phyloP scores from a whole-genome alignment of 2,329 filamentous ascomycete genomes.

The Torrubiella hemipterigena region DNA sequence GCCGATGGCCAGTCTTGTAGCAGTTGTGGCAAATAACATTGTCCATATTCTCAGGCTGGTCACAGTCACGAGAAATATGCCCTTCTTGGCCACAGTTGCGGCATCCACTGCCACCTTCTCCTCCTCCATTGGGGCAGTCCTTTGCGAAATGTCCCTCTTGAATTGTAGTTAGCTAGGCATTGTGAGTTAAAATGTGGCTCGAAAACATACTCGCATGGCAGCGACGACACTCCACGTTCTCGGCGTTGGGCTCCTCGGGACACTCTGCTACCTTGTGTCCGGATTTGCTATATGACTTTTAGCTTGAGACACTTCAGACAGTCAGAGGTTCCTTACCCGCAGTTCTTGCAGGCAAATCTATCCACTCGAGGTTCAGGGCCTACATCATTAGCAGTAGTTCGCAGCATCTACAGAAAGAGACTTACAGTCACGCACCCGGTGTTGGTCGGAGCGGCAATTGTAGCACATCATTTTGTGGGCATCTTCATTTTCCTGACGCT shows the following conservation, averaged over 20 bases:
- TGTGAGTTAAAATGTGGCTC: neutral
- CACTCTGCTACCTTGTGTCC: conserved; percentile 41
- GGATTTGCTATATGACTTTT: conserved; percentile 23
- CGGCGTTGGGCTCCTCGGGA: conserved; percentile 48
- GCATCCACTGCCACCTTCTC: conserved; percentile 38
- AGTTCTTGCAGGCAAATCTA: conserved; percentile 58
- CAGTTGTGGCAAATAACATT: conserved; percentile 49
- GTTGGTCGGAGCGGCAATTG: conserved; percentile 52
- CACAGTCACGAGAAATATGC: conserved; percentile 41
- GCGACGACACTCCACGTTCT: conserved; percentile 52
- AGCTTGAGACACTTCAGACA: conserved; percentile 3
- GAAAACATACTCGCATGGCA: conserved; percentile 45
- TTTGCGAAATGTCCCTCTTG: conserved; percentile 51
- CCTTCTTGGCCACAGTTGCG: conserved; percentile 54
- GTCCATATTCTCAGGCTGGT: conserved; percentile 29
- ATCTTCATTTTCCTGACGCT: conserved; percentile 35
- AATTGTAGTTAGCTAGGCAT: conserved; percentile 4
- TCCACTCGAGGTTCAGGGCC: conserved; percentile 49
- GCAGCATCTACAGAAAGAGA: conserved; percentile 5
- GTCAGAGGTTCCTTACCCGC: conserved; percentile 34
- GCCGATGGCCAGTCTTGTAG: conserved; percentile 45
- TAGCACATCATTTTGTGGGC: conserved; percentile 42
- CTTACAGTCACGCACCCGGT: conserved; percentile 59
- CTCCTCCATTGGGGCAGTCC: conserved; percentile 52
- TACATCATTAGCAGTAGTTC: conserved; percentile 14